phyloP scores from a whole-genome alignment of 495 filamentous ascomycete species.

The Neurospora intermedia region DNA sequence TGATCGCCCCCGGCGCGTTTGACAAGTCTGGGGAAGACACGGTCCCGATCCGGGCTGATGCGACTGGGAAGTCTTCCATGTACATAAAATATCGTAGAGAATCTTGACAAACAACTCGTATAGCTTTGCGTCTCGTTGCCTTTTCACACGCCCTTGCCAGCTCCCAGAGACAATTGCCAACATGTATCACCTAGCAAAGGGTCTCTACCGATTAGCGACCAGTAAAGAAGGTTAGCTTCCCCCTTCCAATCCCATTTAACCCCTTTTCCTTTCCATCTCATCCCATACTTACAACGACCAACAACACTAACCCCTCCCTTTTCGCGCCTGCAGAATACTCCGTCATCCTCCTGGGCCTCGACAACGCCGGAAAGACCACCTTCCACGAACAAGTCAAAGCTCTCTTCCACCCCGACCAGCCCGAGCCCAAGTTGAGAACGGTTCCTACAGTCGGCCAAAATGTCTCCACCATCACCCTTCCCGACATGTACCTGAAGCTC shows the following conservation, averaged over 20 bases:
- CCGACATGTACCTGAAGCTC: constrained; percentile 92
- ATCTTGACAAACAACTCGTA: neutral
- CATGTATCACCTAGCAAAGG: constrained; percentile 97
- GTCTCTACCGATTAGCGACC: constrained; percentile 84
- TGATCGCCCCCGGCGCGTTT: neutral
- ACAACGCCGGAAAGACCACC: constrained; percentile 97
- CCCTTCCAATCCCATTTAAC: neutral
- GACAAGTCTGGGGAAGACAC: neutral
- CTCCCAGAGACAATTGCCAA: constrained; percentile 9
- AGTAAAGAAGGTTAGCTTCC: constrained; percentile 71
- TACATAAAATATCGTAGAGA: neutral
- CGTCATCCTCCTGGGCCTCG: constrained; percentile 89
- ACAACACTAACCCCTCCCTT: constrained; percentile 1
- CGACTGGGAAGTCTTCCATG: neutral
- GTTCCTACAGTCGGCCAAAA: constrained; percentile 98
- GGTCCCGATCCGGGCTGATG: neutral
- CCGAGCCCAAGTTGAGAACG: constrained; percentile 53
- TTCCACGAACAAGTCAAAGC: constrained; percentile 94
- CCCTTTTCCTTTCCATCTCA: neutral
- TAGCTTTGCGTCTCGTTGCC: neutral
- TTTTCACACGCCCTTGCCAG: neutral
- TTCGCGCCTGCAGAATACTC: constrained; percentile 65
- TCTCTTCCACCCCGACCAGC: constrained; percentile 59
- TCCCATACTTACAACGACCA: neutral
- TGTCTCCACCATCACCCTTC: constrained; percentile 76